phyloP scores from a whole-genome alignment of 129 eudicot genomes.

The sunflower (Helianthus annuus) region DNA sequence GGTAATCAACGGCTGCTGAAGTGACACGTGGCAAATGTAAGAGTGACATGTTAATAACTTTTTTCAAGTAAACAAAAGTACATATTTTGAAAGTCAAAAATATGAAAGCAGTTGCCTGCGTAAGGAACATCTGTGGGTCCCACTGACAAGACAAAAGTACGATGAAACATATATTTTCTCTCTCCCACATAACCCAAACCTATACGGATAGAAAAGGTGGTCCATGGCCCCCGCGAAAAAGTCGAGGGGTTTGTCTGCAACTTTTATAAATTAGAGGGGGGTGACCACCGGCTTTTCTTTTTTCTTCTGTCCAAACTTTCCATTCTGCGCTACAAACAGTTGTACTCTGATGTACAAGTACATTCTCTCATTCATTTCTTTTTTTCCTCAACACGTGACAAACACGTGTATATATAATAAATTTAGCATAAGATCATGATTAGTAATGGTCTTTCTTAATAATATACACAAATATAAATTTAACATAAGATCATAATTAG shows the following conservation, averaged over 20 bases:
- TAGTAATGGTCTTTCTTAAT: too few species aligned
- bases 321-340: background rate
- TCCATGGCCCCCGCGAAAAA: conserved; percentile 8
- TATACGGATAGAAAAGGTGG: background rate
- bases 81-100: background rate
- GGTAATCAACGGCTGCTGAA: too few species aligned
- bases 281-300: conserved; percentile 6
- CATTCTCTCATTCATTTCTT: background rate
- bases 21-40: too few species aligned
- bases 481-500: too few species aligned
- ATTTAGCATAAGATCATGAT: too few species aligned
- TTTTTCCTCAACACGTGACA: background rate
- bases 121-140: background rate
- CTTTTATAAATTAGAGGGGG: background rate
- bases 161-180: background rate
- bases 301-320: background rate
- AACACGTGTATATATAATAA: too few species aligned
- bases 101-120: background rate
- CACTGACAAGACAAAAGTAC: background rate
- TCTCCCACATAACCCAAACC: too few species aligned
- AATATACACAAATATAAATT: too few species aligned
- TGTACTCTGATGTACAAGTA: background rate
- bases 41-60: background rate
- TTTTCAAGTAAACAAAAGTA: background rate
- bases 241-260: conserved; percentile 11